phyloP scores from a whole-genome alignment of 495 filamentous ascomycete genomes.

The Hypoxylon subgilvum region DNA sequence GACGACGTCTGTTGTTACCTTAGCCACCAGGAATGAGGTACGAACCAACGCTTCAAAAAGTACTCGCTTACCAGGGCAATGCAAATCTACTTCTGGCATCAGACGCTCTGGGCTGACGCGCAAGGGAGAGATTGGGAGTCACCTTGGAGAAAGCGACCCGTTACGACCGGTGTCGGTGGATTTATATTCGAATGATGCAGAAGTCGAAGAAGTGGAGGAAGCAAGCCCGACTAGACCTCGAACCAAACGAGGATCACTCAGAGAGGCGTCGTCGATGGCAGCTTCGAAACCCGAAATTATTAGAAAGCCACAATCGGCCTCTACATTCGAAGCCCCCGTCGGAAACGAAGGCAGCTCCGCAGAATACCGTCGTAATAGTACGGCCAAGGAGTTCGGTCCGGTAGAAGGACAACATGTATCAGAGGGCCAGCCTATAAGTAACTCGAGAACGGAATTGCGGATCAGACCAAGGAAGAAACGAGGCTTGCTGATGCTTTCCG shows the following conservation, averaged over 20 bases:
- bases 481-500: slow-evolving; percentile 47
- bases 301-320: neutral
- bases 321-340: neutral
- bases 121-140: neutral
- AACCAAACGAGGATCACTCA: neutral
- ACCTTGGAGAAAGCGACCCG: neutral
- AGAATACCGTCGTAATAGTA: neutral
- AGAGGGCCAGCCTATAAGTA: slow-evolving; percentile 11
- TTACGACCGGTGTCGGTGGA: slow-evolving; percentile 1
- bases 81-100: neutral
- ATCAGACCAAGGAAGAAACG: slow-evolving; percentile 51
- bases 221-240: neutral
- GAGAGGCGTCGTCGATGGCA: neutral
- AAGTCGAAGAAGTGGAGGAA: neutral
- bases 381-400: neutral
- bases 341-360: neutral
- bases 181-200: neutral
- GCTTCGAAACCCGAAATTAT: neutral
- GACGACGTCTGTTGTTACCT: neutral
- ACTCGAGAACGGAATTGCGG: slow-evolving; percentile 48
- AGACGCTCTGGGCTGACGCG: neutral
- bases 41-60: neutral
- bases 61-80: neutral
- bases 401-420: neutral
- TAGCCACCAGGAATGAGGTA: neutral